Evolutionary conservation across 2,329 filamentous ascomycete species (phyloP), one percentile per base, ranked within the genome.

Genomic region (Dothideomycetes sp.): DNA sequence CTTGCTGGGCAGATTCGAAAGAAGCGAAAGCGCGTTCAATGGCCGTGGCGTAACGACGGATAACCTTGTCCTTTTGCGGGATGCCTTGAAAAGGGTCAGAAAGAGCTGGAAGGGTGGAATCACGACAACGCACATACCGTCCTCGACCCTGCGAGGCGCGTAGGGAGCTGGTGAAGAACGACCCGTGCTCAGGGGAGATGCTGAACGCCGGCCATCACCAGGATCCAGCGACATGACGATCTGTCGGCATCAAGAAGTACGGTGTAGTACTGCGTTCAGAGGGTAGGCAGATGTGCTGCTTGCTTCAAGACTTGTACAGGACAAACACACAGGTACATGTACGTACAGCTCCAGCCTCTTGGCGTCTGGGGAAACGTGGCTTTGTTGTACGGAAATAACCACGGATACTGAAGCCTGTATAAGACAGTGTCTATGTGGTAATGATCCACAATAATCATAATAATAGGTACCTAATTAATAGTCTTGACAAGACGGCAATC

Each of bases 1-100:
- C 91, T 64, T 96, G 87, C 51, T 95, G 71, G 20, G 86, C 80
- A 12, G 85, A 88, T 59, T 98, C 91, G 67, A 95, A 98, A 23
- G 94, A 72, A 32, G 83, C 76, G 47, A 98, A 73, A 23, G 87
- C 84, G 60, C 87, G 78, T 56, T 96, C 89, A 50, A 98, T 80
- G 44, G 79, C 83, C 34, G 81, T 77, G 31, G 87, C 86, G 76
- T 96, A 98, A 61, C 88, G 83, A 50, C 88, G 85, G 59, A 85
- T 89, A 45, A 63, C 67, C 51, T 80, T 81, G 55, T 82, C 75
- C 19, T 42, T 33, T 23, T 36, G 35, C 15, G 32, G 40, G 12
- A 32, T 19, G 23, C 18, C 41, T n/a, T 43, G 12, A 9, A 15
- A 10, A n/a, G 11, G 5, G 33, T 43, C 33, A 43, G 41, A 27